phyloP scores from a whole-genome alignment of 805 yeast genomes.

The Candida pseudoglaebosa region DNA sequence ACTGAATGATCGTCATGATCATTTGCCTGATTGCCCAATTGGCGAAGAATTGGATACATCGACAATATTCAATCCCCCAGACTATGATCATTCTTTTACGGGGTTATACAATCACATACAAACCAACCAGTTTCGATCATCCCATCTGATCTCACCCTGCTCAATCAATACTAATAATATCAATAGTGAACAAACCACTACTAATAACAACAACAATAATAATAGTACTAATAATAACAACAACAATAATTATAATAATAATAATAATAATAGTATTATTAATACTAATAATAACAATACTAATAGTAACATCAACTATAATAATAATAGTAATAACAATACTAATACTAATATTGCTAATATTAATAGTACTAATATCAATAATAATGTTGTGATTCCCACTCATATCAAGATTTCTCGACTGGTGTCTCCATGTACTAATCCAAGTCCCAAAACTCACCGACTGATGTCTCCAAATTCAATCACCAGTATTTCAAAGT shows the following conservation, averaged over 20 bases:
- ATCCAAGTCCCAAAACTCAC: neutral
- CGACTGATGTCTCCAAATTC: neutral
- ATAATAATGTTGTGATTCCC: neutral
- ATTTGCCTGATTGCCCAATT: neutral
- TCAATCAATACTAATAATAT: neutral
- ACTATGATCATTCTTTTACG: neutral
- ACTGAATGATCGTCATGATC: neutral
- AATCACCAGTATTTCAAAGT: neutral
- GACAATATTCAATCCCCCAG: neutral
- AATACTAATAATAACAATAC: no score
- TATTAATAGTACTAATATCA: neutral
- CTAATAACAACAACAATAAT: no score
- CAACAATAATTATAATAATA: no score
- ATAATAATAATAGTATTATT: no score
- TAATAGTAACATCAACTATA: no score
- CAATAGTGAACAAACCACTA: no score
- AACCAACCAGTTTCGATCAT: neutral
- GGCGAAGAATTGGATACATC: neutral
- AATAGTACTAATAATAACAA: no score
- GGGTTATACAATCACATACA: neutral
- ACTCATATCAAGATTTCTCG: neutral
- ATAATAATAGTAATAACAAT: no score
- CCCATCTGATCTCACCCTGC: slow-evolving; percentile 1
- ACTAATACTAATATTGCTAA: no score
- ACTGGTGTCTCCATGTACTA: neutral